Conservation (phyloP, 768 basidiomycete genomes). For the Cystobasidium tubakii region DNA sequence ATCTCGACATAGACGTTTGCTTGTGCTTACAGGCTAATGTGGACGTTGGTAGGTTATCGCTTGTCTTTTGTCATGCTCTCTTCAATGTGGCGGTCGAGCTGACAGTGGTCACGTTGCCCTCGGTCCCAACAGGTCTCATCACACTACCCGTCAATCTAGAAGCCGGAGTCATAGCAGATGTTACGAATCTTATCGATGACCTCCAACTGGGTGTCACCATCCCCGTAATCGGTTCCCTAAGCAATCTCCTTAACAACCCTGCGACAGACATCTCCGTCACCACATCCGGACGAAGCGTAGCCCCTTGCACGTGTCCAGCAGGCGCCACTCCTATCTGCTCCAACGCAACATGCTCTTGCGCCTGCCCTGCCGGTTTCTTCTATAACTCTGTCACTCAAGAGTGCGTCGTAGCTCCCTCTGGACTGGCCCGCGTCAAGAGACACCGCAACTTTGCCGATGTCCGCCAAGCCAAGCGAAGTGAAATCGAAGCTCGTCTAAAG, state of each 20-base stretch:
- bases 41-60: neutral
- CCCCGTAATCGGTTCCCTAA: neutral
- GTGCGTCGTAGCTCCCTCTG: neutral
- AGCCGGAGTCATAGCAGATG: neutral
- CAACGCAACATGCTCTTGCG: conserved; percentile 20
- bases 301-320: conserved; percentile 10
- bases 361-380: conserved; percentile 20
- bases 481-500: conserved; percentile 1
- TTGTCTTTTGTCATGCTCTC: neutral
- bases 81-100: too few species aligned
- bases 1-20: conserved; percentile 12
- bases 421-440: neutral
- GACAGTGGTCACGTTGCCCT: too few species aligned
- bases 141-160: conserved; percentile 4
- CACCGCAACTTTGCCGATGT: neutral
- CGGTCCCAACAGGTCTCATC: conserved; percentile 2
- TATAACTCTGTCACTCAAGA: conserved; percentile 7
- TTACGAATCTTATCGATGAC: neutral
- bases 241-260: neutral
- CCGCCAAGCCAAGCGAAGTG: conserved; percentile 1
- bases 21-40: conserved; percentile 8
- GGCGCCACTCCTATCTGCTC: conserved; percentile 22
- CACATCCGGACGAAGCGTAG: neutral
- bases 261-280: neutral
- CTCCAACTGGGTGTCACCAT: conserved; percentile 4